Evolutionary conservation across 2,329 filamentous ascomycete species (phyloP), one percentile per base, ranked within the genome.

Genomic region (Ascochyta fabae): DNA sequence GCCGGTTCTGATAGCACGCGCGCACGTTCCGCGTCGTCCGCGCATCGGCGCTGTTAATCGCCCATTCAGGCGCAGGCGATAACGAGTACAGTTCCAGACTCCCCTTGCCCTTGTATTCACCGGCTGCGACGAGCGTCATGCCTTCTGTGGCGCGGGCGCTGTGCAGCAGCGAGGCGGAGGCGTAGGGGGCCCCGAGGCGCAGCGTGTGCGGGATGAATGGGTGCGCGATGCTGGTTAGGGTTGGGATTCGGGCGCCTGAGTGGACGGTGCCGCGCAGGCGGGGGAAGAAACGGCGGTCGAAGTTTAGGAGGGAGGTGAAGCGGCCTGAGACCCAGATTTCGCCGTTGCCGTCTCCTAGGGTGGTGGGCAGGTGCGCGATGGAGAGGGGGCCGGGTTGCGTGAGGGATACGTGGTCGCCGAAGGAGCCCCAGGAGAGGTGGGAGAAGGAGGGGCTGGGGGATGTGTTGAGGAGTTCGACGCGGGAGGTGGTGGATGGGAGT

Each of bases 61-160:
- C 53, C 59, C 66, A 59, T 59, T 66, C 48, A 59, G 72, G 64
- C 51, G 70, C 46, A 13, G 75, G 76, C 23, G 77, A 79, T 1
- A 91, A 77, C 13, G 87, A 86, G 73, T 96, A 96, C n/a, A 96
- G 78, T 70, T 98, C 94, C 2, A 98, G 80, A 0, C 90, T 93
- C 0, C 94, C 94, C 73, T 95, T 93, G 29, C 89, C 91, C 65
- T 95, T 96, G 78, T 97, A 97, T 70, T 94, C 91, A 5, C 93
- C 94, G 35, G 90, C 91, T 3, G 92, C 91, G 47, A 96, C 84
- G 24, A 97, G 76, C 0, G 89, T 92, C 41, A 88, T 81, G 0
- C 87, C 83, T 0, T 76, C 66, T 0, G 74, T 72, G n/a, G 68
- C 75, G 63, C 88, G 88, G n/a, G 81, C 81, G 16, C 79, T 77